Conservation (phyloP, 176 grass and related monocot species). For the Oryza nivara region DNA sequence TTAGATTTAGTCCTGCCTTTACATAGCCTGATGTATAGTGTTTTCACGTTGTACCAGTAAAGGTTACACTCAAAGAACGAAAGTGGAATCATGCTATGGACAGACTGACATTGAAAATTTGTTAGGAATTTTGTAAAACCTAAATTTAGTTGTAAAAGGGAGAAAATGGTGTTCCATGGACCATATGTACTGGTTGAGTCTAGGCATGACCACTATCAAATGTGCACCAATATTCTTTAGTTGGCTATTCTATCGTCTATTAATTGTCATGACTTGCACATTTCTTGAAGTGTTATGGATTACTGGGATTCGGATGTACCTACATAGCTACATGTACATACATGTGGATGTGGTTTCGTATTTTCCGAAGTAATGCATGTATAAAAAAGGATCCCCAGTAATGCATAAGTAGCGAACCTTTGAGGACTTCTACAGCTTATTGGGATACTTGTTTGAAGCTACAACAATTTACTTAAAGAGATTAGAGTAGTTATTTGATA, state of each 20-base stretch:
- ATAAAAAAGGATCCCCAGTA: background rate
- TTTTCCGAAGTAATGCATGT: background rate
- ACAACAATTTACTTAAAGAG: background rate
- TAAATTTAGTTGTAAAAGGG: background rate
- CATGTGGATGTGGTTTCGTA: too few species aligned
- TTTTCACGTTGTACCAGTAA: constrained; percentile 7
- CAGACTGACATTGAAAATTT: background rate
- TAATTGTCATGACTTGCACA: background rate
- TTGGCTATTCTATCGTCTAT: background rate
- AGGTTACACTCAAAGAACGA: background rate
- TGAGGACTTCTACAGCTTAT: background rate
- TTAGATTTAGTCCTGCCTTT: constrained; percentile 1
- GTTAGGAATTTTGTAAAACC: background rate
- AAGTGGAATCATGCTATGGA: constrained; percentile 8
- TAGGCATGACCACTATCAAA: background rate
- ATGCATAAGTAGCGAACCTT: background rate
- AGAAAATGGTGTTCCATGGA: background rate
- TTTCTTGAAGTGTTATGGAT: background rate
- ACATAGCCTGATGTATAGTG: background rate
- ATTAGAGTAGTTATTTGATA: background rate
- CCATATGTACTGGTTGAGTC: background rate
- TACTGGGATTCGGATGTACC: background rate
- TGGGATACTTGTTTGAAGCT: background rate
- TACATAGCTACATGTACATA: background rate
- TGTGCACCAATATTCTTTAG: background rate